Percentiles rank a stretch among this genome's conserved stretches.
These are phyloP conservation scores for Entomortierella chlamydospora DNA, from an alignment of 192 early-diverging fungal genomes.

Conservation along the genomic window DNA sequence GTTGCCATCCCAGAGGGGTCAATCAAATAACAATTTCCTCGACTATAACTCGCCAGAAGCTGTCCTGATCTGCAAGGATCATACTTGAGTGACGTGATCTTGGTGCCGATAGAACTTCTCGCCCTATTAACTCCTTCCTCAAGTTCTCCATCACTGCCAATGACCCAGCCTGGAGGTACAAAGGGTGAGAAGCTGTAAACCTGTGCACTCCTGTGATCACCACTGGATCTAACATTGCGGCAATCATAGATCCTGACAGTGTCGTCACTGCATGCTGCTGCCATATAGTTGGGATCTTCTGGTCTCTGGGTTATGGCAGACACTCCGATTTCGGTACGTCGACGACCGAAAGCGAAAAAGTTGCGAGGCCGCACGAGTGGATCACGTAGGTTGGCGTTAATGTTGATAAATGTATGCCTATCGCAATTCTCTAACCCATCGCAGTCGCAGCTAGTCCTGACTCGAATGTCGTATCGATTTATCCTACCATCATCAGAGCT, in stretches of 20 bases:
- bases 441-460: slow-evolving; percentile 53
- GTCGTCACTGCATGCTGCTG: slow-evolving; percentile 61
- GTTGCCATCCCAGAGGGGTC: slow-evolving; percentile 27
- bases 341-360: slow-evolving; percentile 1
- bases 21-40: slow-evolving; percentile 49
- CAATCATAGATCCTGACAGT: slow-evolving; percentile 61
- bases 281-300: slow-evolving; percentile 56
- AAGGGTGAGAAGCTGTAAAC: slow-evolving; percentile 56
- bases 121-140: slow-evolving; percentile 4
- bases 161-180: slow-evolving; percentile 10
- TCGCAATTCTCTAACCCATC: slow-evolving; percentile 24
- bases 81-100: slow-evolving; percentile 56
- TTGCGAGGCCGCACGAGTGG: slow-evolving; percentile 7
- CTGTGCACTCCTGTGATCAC: slow-evolving; percentile 34
- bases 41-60: slow-evolving; percentile 56
- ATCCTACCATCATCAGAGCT: slow-evolving; percentile 59
- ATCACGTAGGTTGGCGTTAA: slow-evolving; percentile 17
- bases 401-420: slow-evolving; percentile 55
- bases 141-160: slow-evolving; percentile 12
- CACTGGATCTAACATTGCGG: slow-evolving; percentile 21
- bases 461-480: slow-evolving; percentile 59
- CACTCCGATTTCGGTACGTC: slow-evolving; percentile 26
- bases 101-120: slow-evolving; percentile 14
- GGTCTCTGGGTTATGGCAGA: slow-evolving; percentile 63
- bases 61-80: slow-evolving; percentile 56